These are phyloP conservation scores for Podosphaera fusca DNA, from an alignment of 2,329 filamentous ascomycete species.

Conservation along the genomic window DNA sequence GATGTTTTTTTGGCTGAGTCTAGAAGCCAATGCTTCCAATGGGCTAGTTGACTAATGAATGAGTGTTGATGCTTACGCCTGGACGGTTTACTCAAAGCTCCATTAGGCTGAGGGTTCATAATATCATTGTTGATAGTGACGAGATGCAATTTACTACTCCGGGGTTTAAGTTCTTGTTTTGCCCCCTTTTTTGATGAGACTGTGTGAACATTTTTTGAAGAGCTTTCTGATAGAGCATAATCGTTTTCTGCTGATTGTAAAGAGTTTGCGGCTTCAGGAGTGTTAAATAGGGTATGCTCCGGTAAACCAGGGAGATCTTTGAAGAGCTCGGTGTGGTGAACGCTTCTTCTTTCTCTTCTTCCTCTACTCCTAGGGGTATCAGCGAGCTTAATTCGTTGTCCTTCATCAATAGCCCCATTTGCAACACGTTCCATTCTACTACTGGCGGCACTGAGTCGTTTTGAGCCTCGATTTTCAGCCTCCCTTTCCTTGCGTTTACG, in stretches of 20 bases:
- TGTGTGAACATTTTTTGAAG: constrained; percentile 49
- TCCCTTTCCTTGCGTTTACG: constrained; percentile 71
- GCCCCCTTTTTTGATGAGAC: constrained; percentile 70
- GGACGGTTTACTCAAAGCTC: constrained; percentile 13
- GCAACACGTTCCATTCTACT: constrained; percentile 60
- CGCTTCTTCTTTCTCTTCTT: constrained; percentile 52
- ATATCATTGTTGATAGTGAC: constrained; percentile 46
- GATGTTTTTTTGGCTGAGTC: constrained; percentile 40
- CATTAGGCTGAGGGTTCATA: constrained; percentile 24
- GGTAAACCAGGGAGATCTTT: constrained; percentile 58
- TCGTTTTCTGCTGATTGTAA: constrained; percentile 63
- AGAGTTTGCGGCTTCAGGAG: constrained; percentile 20
- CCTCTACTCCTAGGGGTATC: constrained; percentile 48
- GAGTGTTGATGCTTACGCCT: constrained; percentile 34
- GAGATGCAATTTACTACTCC: constrained; percentile 69
- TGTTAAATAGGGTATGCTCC: constrained; percentile 24
- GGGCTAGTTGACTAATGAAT: constrained; percentile 41
- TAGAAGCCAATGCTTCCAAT: constrained; percentile 50
- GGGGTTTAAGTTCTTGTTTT: constrained; percentile 42
- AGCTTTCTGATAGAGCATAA: constrained; percentile 50
- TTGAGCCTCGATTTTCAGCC: constrained; percentile 52
- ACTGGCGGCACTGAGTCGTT: constrained; percentile 72
- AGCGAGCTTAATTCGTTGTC: constrained; percentile 21
- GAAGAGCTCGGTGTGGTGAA: constrained; percentile 36
- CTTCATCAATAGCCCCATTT: constrained; percentile 59